Base-by-base conservation (phyloP, 2,329 filamentous ascomycete genomes). In the Leptographium radiaticola region DNA sequence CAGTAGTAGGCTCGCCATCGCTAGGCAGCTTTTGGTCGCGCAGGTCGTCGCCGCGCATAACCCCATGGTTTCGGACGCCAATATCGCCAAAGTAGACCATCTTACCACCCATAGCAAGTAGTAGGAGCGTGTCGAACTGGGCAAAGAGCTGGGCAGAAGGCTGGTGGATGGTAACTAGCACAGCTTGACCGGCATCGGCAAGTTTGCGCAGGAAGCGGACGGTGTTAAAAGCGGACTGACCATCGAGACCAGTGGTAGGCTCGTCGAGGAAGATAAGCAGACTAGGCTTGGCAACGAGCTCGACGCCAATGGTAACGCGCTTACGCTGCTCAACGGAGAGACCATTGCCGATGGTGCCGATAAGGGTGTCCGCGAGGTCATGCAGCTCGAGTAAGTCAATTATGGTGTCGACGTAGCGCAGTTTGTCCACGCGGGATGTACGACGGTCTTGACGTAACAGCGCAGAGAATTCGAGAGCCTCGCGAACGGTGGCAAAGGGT, bases 371-470 rank as follows among this genome's bases (percentile, higher is more conserved):
- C 2, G 70, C 71, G 2, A 76, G 62, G 36, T 75, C 72, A 45
- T 71, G 65, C 6, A 78, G 66, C 54, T 76, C 74, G 1, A 78
- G 63, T 0, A 77, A 67, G 61, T 87, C 84, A 62, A 93, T 87
- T 40, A 91, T 84, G 55, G 86, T 85, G 50, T 87, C 78, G 9
- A 90, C 87, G 58, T 91, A 91, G 4, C 75, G 76, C 2, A 88
- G 68, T 68, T 90, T 91, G 62, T 89, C 85, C 53, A 78, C 71
- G 1, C 75, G 75, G 1, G 83, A 70, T 2, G 80, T 76, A 25
- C 81, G 73, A 9, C 78, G 79, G 38, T 80, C 80, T 63, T 91
- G 87, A 53, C 87, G 79, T 13, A 91, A 75, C 2, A 87, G 67
- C 5, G 87, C 87, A 52, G 80, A 86, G 65, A 90, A 90, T 55